Conservation (phyloP, 495 filamentous ascomycete genomes). For the Penicillium cataractarum region DNA sequence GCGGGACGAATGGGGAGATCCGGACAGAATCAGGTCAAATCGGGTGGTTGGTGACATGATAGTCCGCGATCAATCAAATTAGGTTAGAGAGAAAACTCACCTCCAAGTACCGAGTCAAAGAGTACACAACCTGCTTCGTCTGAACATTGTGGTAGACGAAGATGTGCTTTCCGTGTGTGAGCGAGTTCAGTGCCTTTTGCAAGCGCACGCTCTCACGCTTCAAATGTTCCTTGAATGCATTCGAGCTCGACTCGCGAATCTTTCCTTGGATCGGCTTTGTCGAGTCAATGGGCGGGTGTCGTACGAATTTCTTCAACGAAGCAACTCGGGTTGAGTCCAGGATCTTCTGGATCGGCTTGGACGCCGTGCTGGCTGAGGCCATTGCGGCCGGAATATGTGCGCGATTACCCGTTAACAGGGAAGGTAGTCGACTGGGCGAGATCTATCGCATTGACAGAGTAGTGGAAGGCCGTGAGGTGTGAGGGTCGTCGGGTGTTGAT, state of each 20-base stretch:
- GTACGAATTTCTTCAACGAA: slow-evolving; percentile 43
- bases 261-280: slow-evolving; percentile 45
- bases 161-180: slow-evolving; percentile 69
- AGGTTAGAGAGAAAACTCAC: slow-evolving; percentile 48
- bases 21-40: background rate
- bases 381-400: slow-evolving; percentile 40
- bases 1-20: background rate
- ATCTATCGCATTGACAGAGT: slow-evolving; percentile 20
- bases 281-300: slow-evolving; percentile 44
- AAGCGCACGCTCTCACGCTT: slow-evolving; percentile 45
- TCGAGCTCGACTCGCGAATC: slow-evolving; percentile 39
- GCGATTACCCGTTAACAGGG: slow-evolving; percentile 12
- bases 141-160: slow-evolving; percentile 81
- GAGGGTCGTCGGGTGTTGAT: slow-evolving; percentile 19
- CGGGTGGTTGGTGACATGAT: too few species aligned
- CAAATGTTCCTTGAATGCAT: slow-evolving; percentile 47
- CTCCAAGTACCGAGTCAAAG: slow-evolving; percentile 66
- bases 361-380: slow-evolving; percentile 38
- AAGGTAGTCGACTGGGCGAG: background rate
- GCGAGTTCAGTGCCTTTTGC: slow-evolving; percentile 50
- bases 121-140: slow-evolving; percentile 84
- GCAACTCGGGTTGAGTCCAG: slow-evolving; percentile 51
- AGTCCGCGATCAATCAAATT: background rate
- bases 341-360: slow-evolving; percentile 43
- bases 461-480: slow-evolving; percentile 3